A percentile compares a stretch with the other conserved stretches of the same genome.
Conservation (phyloP, 176 grass and related monocot genomes). For the Oryza coarctata region DNA sequence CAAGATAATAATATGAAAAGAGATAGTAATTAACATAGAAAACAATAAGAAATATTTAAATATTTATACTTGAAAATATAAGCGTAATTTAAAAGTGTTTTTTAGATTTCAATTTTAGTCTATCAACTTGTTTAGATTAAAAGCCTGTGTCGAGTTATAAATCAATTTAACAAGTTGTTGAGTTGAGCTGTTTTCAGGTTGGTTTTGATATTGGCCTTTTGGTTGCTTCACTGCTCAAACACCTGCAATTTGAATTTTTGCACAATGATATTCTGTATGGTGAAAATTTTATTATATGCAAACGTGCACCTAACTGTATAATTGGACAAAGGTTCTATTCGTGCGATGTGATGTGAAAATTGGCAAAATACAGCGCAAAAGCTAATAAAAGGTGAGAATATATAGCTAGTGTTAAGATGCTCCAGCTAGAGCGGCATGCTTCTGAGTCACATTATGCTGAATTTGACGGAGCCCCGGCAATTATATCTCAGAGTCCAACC, state of each 20-base stretch:
- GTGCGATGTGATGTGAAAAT: neutral
- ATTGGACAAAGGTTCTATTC: neutral
- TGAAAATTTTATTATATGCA: neutral
- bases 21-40: no score
- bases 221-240: neutral
- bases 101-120: no score
- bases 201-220: neutral
- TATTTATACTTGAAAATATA: no score
- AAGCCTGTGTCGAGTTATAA: no score
- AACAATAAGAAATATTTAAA: no score
- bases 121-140: no score
- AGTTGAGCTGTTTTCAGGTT: no score
- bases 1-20: no score
- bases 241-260: constrained; percentile 7
- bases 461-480: neutral
- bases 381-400: neutral
- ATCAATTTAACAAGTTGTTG: no score
- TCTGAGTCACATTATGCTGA: constrained; percentile 6
- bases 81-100: no score
- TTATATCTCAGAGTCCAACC: constrained; percentile 9
- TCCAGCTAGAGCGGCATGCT: neutral
- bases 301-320: constrained; percentile 7
- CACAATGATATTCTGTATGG: neutral
- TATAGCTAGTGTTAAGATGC: neutral
- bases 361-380: neutral